Base-by-base conservation (phyloP, 768 basidiomycete species). In the Pulveroboletus sp. region DNA sequence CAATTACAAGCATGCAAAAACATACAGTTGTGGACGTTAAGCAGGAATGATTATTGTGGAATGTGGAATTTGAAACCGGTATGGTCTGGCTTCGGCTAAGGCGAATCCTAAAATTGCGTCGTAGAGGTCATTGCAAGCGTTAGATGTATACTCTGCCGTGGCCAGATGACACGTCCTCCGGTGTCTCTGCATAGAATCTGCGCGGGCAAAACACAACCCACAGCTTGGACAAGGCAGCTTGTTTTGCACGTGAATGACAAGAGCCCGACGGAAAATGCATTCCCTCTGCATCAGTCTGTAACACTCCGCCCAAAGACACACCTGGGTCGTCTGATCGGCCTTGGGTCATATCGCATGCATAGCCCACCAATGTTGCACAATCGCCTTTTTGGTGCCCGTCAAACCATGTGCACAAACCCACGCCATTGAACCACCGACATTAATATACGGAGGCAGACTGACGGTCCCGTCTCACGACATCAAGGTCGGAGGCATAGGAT, bases 171-270 rank as follows among this genome's bases (percentile, higher is more conserved):
- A 65, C 8, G 42, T 39, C 43, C 28, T 57, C 33, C 27, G 46
- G 46, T 65, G 64, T 18, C 64, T 62, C 46, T 57, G 55, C 48
- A 65, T 10, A 12, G 64, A 65, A 36, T 65, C 64, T 9, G 7
- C 24, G 7, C 64, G 61, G 11, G 66, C 64, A 21, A 68, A 65
- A 24, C 10, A 15, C 26, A 46, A 46, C 9, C 46, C 39, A 30
- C 66, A 66, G 17, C 10, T n/a, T 1, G 45, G 17, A 24, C 66
- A 66, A 6, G 14, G 12, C 6, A 50, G 59, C 43, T 53, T 66
- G 46, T 61, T 44, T 39, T 31, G 37, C 40, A 64, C 31, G 15
- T 66, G 66, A 1, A 68, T 54, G 0, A 59, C 37, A 8, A 64
- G 50, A 14, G 66, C 32, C 9, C 68, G 64, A 0, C 66, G 64